These are phyloP conservation scores for Chernovozyma sophiae-reginae DNA, from an alignment of 1,139 yeast species.

Conservation along the genomic window DNA sequence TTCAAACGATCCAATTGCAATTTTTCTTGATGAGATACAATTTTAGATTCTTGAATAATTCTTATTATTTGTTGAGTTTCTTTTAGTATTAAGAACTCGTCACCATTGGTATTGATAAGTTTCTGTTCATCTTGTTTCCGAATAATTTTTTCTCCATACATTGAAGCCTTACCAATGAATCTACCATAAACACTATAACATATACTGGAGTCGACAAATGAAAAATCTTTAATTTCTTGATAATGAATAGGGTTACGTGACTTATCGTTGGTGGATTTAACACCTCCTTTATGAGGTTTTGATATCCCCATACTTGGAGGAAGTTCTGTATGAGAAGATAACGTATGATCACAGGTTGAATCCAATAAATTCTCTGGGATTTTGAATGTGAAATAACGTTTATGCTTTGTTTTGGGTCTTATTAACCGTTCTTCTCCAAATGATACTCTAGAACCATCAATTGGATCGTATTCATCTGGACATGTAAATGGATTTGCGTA, in stretches of 20 bases:
- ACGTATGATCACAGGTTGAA: constrained; percentile 33
- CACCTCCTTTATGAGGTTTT: no score
- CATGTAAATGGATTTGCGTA: constrained; percentile 15
- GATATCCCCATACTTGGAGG: constrained; percentile 38
- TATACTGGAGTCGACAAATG: constrained; percentile 28
- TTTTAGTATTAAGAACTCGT: constrained; percentile 40
- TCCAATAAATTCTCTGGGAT: constrained; percentile 39
- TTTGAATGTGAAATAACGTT: constrained; percentile 40
- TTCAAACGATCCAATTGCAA: not conserved
- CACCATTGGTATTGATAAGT: constrained; percentile 33
- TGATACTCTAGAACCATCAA: constrained; percentile 25
- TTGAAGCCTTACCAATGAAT: constrained; percentile 37
- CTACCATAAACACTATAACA: constrained; percentile 37
- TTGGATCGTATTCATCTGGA: constrained; percentile 18
- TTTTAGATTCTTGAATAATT: constrained; percentile 22
- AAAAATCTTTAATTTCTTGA: constrained; percentile 17
- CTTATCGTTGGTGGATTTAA: not conserved
- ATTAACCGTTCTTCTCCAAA: constrained; percentile 23
- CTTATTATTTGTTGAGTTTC: constrained; percentile 27
- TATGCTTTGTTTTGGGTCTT: constrained; percentile 28
- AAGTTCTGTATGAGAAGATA: constrained; percentile 31
- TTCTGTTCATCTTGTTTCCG: constrained; percentile 9
- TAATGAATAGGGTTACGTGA: not conserved
- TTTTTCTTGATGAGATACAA: constrained; percentile 2
- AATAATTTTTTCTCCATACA: constrained; percentile 14